Evolutionary conservation across 2,329 filamentous ascomycete species (phyloP), one percentile per base, ranked within the genome.

Genomic region (Kalaharituber pfeilii): DNA sequence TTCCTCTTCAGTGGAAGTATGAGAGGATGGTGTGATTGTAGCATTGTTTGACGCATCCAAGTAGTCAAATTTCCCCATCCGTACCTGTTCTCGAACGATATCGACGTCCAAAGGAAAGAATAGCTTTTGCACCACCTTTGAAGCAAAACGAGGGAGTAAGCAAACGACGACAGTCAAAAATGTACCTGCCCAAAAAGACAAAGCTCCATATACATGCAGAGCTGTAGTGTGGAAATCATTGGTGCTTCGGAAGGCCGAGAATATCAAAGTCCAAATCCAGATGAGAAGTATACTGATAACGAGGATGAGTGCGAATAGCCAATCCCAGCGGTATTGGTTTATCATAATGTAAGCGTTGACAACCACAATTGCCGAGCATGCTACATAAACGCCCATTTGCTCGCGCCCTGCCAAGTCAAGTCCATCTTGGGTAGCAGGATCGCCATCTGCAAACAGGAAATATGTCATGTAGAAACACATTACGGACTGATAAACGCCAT

Each of bases 241-340:
- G 49, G 77, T 76, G 1, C 68, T 68, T 22, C 71, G 71, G 64
- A 78, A 78, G 1, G 76, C 74, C 0, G 81, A 80, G 70, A 93
- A 98, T 33, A 94, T 76, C 27, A 87, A 91, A 5, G 91, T 95
- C 87, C 91, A 96, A 71, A 94, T 83, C 74, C 87, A 98, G 65
- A 96, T 79, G 63, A 95, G 78, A 27, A 96, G 67, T 58, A 84
- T 83, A 69, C 87, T 94, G 67, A 96, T 76, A 24, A 70, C 70
- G 51, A 93, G 82, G 58, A 95, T 82, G 56, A 94, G 72, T 22
- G 88, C 69, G 70, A 93, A 93, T 64, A 98, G 74, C 89, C 89
- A 98, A 68, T 98, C 91, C 91, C 91, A 98, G 57, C 89, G 80
- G 69, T 94, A 96, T 0, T 85, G 93, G 70, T 98, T 98, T 71